These are phyloP conservation scores for Cystobasidium pallidum DNA, from an alignment of 1,284 basidiomycete species.

Conservation along the genomic window DNA sequence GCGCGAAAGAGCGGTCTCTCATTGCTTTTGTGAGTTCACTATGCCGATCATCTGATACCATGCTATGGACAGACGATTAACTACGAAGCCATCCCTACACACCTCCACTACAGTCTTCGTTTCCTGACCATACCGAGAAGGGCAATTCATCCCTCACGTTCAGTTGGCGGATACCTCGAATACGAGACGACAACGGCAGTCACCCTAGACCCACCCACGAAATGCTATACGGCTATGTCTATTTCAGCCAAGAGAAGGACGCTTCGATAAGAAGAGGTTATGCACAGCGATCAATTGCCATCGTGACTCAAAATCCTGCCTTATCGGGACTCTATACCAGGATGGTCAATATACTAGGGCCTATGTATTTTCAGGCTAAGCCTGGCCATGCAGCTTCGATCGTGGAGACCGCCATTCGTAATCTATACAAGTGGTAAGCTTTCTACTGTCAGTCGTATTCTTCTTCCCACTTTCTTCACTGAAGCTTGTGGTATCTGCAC, in stretches of 20 bases:
- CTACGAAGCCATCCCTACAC: not conserved
- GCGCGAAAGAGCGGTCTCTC: constrained; percentile 22
- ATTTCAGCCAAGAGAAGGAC: constrained; percentile 74
- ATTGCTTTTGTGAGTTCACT: constrained; percentile 35
- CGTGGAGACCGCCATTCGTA: constrained; percentile 81
- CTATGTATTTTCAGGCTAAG: constrained; percentile 33
- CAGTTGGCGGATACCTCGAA: constrained; percentile 42
- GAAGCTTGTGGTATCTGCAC: not conserved
- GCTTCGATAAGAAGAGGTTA: constrained; percentile 75
- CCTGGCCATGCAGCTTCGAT: constrained; percentile 58
- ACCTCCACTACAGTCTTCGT: constrained; percentile 37
- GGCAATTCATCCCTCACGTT: constrained; percentile 32
- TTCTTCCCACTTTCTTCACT: not conserved
- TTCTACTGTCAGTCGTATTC: not conserved
- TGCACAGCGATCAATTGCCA: constrained; percentile 63
- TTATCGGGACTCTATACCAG: constrained; percentile 76
- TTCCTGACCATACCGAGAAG: constrained; percentile 42
- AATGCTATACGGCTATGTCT: constrained; percentile 36
- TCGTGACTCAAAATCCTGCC: constrained; percentile 72
- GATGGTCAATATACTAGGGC: constrained; percentile 70
- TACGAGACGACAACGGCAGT: constrained; percentile 7
- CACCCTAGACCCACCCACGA: not conserved
- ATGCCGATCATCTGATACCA: not conserved
- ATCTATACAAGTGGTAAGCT: constrained; percentile 78
- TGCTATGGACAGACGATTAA: not conserved